Base-by-base conservation (phyloP, 768 basidiomycete genomes). In the Tricholoma hemisulphureum region DNA sequence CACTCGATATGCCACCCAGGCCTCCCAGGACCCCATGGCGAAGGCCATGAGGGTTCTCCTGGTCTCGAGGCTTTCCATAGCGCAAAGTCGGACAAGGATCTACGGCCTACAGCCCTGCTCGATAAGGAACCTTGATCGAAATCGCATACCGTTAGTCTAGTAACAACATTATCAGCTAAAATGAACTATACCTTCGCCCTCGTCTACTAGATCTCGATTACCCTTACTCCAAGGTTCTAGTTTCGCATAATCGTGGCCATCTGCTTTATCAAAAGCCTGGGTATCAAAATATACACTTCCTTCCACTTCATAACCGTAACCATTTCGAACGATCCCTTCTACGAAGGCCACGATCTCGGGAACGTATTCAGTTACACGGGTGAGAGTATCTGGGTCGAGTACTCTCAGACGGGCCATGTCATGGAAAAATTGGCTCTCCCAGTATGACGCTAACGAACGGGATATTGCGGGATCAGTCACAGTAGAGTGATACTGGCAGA, bases 1-100 rank as follows among this genome's bases (percentile, higher is more conserved):
- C 96, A 99, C 71, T 99, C 96, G 58, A 99, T 98, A 71, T 99
- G 96, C 96, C 96, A 99, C 14, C 96, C 96, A 3, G 96, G 96
- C 41, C 96, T 82, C n/a, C 95, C 95, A 39, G 77, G 78, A 16
- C 97, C 97, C 97, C 97, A 99, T 5, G 93, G 89, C 10, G 95
- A 97, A 0, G 88, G 85, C 96, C 97, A 99, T 3, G 88, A 88
- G 2, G 97, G 97, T 71, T 99, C 97, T 6, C 97, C 97, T 2
- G 93, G 85, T 76, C 95, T 96, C 28, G 93, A 93, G 2, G 91
- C 87, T 74, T 99, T 99, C 97, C 97, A 99, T 11, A 99, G 78
- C 4, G 97, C 97, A 72, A 99, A 99, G 74, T 99, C 97, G 6
- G 95, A 81, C 1, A 87, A 71, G n/a, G 92, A 89, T 55, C 89